These are phyloP conservation scores for Bretziella fagacearum DNA, from an alignment of 2,329 filamentous ascomycete genomes.

Conservation along the genomic window DNA sequence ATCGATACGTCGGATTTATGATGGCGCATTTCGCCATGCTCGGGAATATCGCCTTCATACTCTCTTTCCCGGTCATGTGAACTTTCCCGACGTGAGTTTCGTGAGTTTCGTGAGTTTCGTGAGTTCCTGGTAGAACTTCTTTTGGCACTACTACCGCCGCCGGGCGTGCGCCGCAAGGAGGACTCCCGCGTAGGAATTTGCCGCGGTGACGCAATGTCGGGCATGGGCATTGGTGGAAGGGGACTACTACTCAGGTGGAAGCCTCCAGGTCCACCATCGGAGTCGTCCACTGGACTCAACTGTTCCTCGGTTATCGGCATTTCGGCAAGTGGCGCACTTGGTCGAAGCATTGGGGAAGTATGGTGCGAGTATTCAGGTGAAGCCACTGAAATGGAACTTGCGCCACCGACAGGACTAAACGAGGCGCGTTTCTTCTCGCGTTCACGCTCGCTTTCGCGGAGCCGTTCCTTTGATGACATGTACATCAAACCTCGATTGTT, in stretches of 20 bases:
- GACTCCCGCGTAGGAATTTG: conserved; percentile 52
- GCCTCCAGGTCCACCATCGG: conserved; percentile 15
- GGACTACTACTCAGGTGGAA: conserved; percentile 19
- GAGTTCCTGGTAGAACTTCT: conserved; percentile 29
- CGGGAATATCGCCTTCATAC: conserved; percentile 25
- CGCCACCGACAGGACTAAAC: conserved; percentile 24
- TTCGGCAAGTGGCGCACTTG: conserved; percentile 25
- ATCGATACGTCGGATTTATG: background rate
- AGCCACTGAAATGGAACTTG: conserved; percentile 21
- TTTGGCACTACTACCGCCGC: conserved; percentile 29
- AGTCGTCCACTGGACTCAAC: conserved; percentile 18
- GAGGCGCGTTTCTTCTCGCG: conserved; percentile 41
- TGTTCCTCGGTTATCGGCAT: conserved; percentile 40
- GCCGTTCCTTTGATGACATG: conserved; percentile 53
- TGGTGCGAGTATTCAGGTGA: conserved; percentile 20
- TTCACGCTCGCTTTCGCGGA: conserved; percentile 39
- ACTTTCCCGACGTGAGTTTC: conserved; percentile 28
- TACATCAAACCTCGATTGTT: conserved; percentile 47
- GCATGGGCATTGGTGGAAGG: conserved; percentile 22
- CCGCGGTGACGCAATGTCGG: conserved; percentile 25
- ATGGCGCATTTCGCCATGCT: conserved; percentile 23
- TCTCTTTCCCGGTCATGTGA: conserved; percentile 1
- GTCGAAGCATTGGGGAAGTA: conserved; percentile 22
- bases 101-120: conserved; percentile 16
- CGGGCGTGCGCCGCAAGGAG: conserved; percentile 40